Base-by-base conservation (phyloP, 176 grass and related monocot genomes). In the Oryza coarctata region DNA sequence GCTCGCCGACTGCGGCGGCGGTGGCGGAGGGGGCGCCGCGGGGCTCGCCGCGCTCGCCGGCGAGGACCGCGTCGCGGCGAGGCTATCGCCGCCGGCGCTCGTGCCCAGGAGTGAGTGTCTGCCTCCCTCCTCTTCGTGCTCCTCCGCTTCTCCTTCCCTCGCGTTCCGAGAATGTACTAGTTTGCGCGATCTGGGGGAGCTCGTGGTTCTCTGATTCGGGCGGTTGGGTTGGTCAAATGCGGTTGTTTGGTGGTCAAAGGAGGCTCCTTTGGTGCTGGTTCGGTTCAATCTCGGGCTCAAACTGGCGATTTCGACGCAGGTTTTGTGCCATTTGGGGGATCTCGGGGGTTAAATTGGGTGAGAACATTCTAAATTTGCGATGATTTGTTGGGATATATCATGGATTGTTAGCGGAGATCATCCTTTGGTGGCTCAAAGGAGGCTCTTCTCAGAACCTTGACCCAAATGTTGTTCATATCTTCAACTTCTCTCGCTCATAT, bases 81-180 rank as follows among this genome's bases (percentile, higher is more conserved):
- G 82, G 81, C 84, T 80, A 22, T 89, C 89, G 14, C 96, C 93
- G 70, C 96, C 77, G 17, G 85, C 33, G 22, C 86, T 91, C 31
- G 72, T 95, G 61, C 93, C 92, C 7, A 94, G 85, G 82, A 91
- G 96, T 95, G 73, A 88, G 92, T 91, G 7, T 0, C 29, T 60
- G 28, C 65, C 63, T 22, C 70, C 74, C 43, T 25, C 65, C 12
- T 83, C 67, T 32, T 87, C 40, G 82, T 83, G 12, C 68, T 69
- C 34, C 14, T 18, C 15, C 65, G 25, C 34, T 61, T 13, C 68
- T 49, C 14, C 45, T 49, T 52, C 20, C 20, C 11, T 57, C 60
- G 65, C 71, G 30, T 74, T 47, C 22, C 18, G 69, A 6, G 25
- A 13, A 28, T 62, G 49, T 52, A 20, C 13, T 47, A 20, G 35